phyloP scores from a whole-genome alignment of 1,139 yeast species.

The Meyerozyma athensensis region DNA sequence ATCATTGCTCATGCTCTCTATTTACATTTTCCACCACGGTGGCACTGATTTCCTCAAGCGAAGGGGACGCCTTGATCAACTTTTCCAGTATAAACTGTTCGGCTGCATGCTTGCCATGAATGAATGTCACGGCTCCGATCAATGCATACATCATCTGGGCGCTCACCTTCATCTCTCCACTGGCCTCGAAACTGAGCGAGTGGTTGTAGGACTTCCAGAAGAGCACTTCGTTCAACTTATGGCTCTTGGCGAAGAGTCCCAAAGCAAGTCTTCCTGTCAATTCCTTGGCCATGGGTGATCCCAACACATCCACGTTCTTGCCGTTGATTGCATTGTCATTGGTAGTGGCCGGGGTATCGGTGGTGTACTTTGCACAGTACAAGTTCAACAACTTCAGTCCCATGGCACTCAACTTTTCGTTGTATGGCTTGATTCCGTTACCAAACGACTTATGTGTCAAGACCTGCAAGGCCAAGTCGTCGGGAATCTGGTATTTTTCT shows the following conservation, averaged over 20 bases:
- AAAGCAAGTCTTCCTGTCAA: conserved; percentile 46
- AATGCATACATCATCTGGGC: conserved; percentile 72
- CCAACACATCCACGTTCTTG: conserved; percentile 60
- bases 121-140: conserved; percentile 72
- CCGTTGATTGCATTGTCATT: conserved; percentile 45
- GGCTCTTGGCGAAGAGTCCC: conserved; percentile 48
- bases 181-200: conserved; percentile 45
- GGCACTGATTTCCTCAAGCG: conserved; percentile 20
- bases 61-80: conserved; percentile 20
- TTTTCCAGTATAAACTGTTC: conserved; percentile 53
- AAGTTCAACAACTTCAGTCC: conserved; percentile 73
- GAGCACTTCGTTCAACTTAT: conserved; percentile 49
- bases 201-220: conserved; percentile 70
- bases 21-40: conserved; percentile 14
- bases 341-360: conserved; percentile 23
- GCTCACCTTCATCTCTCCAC: conserved; percentile 56
- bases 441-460: conserved; percentile 93
- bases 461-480: conserved; percentile 64
- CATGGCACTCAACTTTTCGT: conserved; percentile 73
- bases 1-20: conserved; percentile 1
- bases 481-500: conserved; percentile 41
- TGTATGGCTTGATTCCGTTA: conserved; percentile 83
- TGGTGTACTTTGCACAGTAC: conserved; percentile 50
- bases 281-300: conserved; percentile 49
- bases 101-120: conserved; percentile 60